These are phyloP conservation scores for Cetraspora pellucida DNA, from an alignment of 192 early-diverging fungal species.

Conservation along the genomic window DNA sequence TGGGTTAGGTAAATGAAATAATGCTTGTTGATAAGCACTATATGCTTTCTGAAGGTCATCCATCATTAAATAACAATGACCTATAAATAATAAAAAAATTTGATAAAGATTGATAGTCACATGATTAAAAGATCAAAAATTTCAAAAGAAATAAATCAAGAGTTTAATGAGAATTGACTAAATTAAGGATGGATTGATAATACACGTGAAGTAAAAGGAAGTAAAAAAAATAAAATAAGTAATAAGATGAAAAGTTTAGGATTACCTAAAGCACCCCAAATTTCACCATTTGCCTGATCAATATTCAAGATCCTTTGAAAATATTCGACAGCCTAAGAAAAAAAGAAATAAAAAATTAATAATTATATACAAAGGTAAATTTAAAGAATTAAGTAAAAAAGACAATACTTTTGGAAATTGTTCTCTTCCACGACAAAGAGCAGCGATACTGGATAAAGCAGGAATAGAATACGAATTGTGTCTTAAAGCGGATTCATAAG, in stretches of 20 bases:
- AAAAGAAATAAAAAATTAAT: not conserved
- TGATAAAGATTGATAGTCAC: not conserved
- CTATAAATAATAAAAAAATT: constrained; percentile 36
- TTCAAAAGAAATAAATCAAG: not conserved
- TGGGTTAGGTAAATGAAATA: constrained; percentile 87
- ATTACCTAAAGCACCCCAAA: constrained; percentile 80
- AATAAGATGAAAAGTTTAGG: not conserved
- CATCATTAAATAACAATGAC: constrained; percentile 96
- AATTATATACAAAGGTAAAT: not conserved
- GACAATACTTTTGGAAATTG: constrained; percentile 70
- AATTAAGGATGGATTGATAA: not conserved
- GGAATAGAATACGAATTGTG: constrained; percentile 91
- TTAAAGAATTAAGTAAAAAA: constrained; percentile 13
- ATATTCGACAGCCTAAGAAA: constrained; percentile 78
- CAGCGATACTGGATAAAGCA: constrained; percentile 80
- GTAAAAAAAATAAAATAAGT: no score
- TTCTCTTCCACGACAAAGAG: constrained; percentile 80
- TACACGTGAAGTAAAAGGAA: no score
- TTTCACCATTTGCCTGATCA: constrained; percentile 86
- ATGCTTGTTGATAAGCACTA: constrained; percentile 93
- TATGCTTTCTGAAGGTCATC: constrained; percentile 95
- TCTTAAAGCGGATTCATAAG: constrained; percentile 87
- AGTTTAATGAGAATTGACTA: not conserved
- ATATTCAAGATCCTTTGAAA: constrained; percentile 87
- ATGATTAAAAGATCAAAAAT: not conserved